These are phyloP conservation scores for Stephania japonica DNA, from an alignment of 164 flowering plant genomes.

Conservation along the genomic window DNA sequence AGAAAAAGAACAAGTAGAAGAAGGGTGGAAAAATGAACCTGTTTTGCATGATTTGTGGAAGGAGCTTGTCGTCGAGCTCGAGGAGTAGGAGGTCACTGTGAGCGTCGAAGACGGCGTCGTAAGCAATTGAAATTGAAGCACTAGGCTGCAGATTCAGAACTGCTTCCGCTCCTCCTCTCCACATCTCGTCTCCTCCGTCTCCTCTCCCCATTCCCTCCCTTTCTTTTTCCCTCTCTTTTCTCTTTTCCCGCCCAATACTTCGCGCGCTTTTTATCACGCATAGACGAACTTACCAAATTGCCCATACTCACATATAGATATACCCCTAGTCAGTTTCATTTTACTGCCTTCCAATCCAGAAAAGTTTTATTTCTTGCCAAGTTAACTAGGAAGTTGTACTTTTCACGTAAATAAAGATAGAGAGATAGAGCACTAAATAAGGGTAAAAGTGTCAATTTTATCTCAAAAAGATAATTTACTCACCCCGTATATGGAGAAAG, in stretches of 20 bases:
- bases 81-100: conserved; percentile 77
- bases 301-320: too few species aligned
- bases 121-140: conserved; percentile 56
- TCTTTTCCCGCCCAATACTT: conserved; percentile 7
- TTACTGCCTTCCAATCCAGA: too few species aligned
- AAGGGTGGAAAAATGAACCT: conserved; percentile 27
- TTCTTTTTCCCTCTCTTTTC: conserved; percentile 11
- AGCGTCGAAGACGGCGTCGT: conserved; percentile 62
- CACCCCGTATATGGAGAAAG: too few species aligned
- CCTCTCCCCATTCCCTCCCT: conserved; percentile 4
- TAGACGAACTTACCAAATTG: too few species aligned
- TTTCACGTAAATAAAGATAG: too few species aligned
- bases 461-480: too few species aligned
- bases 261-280: background rate
- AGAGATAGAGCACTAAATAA: too few species aligned
- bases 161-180: conserved; percentile 63
- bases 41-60: conserved; percentile 56
- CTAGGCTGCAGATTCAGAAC: conserved; percentile 48
- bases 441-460: too few species aligned
- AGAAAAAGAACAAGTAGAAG: background rate
- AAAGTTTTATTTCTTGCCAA: too few species aligned
- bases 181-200: conserved; percentile 16
- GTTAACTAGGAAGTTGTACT: too few species aligned
- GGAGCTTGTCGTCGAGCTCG: conserved; percentile 74
- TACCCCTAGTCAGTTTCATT: too few species aligned